Conservation (phyloP, 805 yeast species). For the Nakazawaea peltata region DNA sequence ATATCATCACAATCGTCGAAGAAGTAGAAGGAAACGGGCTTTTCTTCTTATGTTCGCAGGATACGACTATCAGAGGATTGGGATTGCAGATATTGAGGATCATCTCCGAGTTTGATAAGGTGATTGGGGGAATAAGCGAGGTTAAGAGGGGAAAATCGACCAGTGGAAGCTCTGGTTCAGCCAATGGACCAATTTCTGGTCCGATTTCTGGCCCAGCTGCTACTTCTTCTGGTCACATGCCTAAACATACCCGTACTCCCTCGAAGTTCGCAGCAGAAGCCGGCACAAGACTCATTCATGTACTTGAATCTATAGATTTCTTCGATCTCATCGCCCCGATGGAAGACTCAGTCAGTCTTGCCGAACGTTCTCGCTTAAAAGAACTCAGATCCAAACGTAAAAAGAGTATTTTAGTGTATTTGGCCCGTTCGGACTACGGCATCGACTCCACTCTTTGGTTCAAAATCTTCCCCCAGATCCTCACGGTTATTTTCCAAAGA, state of each 20-base stretch:
- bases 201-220: slow-evolving; percentile 15
- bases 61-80: slow-evolving; percentile 59
- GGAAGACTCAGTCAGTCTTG: slow-evolving; percentile 50
- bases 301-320: slow-evolving; percentile 65
- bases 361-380: slow-evolving; percentile 67
- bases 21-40: slow-evolving; percentile 95
- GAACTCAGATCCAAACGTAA: slow-evolving; percentile 51
- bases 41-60: slow-evolving; percentile 86
- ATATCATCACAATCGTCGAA: slow-evolving; percentile 77
- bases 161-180: not conserved
- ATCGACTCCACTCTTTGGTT: slow-evolving; percentile 97
- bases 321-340: slow-evolving; percentile 49
- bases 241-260: slow-evolving; percentile 45
- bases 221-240: slow-evolving; percentile 8
- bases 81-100: slow-evolving; percentile 71
- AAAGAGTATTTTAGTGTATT: slow-evolving; percentile 58
- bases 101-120: slow-evolving; percentile 84
- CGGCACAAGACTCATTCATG: slow-evolving; percentile 69
- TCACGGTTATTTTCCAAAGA: slow-evolving; percentile 62
- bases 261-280: slow-evolving; percentile 73
- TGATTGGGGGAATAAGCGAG: slow-evolving; percentile 43
- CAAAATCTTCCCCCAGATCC: slow-evolving; percentile 69
- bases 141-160: slow-evolving; percentile 9
- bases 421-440: slow-evolving; percentile 90
- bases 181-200: slow-evolving; percentile 1